Conservation (phyloP, 768 basidiomycete genomes). For the Lactarius evosmus region DNA sequence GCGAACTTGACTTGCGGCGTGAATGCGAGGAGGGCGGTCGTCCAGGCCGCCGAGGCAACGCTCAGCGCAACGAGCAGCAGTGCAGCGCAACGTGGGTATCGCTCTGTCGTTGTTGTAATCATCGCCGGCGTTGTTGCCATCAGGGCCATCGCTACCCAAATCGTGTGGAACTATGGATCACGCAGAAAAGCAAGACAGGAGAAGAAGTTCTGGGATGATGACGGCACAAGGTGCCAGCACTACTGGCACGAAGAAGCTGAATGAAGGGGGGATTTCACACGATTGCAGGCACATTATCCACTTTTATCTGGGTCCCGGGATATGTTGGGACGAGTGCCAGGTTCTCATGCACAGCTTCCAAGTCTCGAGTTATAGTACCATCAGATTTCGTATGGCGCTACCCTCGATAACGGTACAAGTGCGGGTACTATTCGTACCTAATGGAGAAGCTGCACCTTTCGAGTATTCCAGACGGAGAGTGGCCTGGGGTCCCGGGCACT, state of each 20-base stretch:
- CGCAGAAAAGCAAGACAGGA: background rate
- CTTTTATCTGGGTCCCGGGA: background rate
- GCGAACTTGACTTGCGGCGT: background rate
- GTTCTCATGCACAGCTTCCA: background rate
- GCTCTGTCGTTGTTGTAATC: background rate
- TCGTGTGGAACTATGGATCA: background rate
- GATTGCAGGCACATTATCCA: background rate
- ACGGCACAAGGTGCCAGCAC: background rate
- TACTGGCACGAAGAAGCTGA: background rate
- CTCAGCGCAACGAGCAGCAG: background rate
- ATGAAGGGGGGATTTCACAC: background rate
- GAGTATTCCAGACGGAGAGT: background rate
- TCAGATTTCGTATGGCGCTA: background rate
- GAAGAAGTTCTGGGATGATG: background rate
- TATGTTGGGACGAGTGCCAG: background rate
- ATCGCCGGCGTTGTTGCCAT: background rate
- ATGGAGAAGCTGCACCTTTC: background rate
- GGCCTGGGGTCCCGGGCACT: background rate
- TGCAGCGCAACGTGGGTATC: background rate
- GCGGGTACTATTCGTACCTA: background rate
- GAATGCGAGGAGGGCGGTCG: background rate
- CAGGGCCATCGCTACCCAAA: background rate
- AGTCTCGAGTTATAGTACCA: background rate
- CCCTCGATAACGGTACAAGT: background rate
- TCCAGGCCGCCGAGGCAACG: slow-evolving; percentile 3